Evolutionary conservation across 2,329 filamentous ascomycete species (phyloP).

Genomic region (Thermoascus crustaceus): DNA sequence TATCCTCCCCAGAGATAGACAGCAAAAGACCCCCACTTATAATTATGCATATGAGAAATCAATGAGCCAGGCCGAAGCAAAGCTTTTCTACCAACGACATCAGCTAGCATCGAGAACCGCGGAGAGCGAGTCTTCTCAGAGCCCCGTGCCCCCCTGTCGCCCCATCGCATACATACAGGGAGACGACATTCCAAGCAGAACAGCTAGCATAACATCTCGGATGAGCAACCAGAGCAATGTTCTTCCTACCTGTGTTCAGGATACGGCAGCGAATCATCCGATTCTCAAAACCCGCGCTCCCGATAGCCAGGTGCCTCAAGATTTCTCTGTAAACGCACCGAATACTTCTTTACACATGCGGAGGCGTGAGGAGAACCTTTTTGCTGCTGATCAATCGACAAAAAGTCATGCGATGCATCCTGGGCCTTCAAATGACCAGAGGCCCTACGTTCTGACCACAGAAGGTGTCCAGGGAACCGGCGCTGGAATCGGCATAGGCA

Average conservation of each 20-base stretch:
- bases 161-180: slow-evolving; percentile 8
- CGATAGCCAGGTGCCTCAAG: slow-evolving; percentile 1
- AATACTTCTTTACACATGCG: background rate
- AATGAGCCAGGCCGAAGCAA: slow-evolving; percentile 88
- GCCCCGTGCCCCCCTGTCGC: slow-evolving; percentile 18
- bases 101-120: slow-evolving; percentile 52
- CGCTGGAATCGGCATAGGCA: slow-evolving; percentile 53
- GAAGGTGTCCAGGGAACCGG: slow-evolving; percentile 52
- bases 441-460: slow-evolving; percentile 43
- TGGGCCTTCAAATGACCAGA: slow-evolving; percentile 47
- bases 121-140: slow-evolving; percentile 30
- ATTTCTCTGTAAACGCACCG: slow-evolving; percentile 2
- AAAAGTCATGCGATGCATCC: slow-evolving; percentile 45
- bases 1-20: slow-evolving; percentile 35
- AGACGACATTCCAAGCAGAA: slow-evolving; percentile 3
- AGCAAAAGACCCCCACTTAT: slow-evolving; percentile 75
- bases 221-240: slow-evolving; percentile 12
- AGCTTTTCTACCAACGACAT: slow-evolving; percentile 89
- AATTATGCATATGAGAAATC: slow-evolving; percentile 90
- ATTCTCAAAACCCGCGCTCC: slow-evolving; percentile 9
- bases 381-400: slow-evolving; percentile 42
- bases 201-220: slow-evolving; percentile 13
- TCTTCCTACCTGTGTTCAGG: slow-evolving; percentile 6
- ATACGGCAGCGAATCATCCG: slow-evolving; percentile 11
- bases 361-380: slow-evolving; percentile 19